Conservation (phyloP, 2,329 filamentous ascomycete species). For the Rutstroemia sp. region DNA sequence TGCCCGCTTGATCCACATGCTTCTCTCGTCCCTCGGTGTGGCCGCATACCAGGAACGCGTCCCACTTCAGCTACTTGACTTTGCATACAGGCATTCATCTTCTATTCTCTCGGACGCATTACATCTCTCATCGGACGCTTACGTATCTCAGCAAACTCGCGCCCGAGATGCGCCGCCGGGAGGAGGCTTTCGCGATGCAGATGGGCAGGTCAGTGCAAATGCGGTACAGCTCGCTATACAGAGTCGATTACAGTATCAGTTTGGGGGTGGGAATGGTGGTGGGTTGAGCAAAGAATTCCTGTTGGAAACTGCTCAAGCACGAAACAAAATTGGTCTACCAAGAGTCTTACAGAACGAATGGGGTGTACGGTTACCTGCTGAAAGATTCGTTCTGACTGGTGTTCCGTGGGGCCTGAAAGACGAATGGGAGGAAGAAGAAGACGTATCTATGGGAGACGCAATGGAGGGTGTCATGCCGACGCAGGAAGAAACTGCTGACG, state of each 20-base stretch:
- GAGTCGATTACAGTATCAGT: slow-evolving; percentile 61
- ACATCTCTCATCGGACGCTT: slow-evolving; percentile 62
- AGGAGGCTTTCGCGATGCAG: slow-evolving; percentile 26
- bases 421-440: slow-evolving; percentile 46
- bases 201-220: slow-evolving; percentile 48
- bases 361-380: slow-evolving; percentile 58
- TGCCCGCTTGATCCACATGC: slow-evolving; percentile 69
- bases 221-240: slow-evolving; percentile 68
- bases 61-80: slow-evolving; percentile 75
- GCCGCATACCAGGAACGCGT: slow-evolving; percentile 76
- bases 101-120: slow-evolving; percentile 64
- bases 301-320: slow-evolving; percentile 63
- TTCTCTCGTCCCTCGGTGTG: slow-evolving; percentile 72
- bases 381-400: slow-evolving; percentile 61
- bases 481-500: slow-evolving; percentile 33
- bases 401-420: slow-evolving; percentile 57
- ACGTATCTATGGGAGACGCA: slow-evolving; percentile 29
- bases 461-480: slow-evolving; percentile 32
- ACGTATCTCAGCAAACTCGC: slow-evolving; percentile 38
- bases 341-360: slow-evolving; percentile 57
- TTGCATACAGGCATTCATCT: slow-evolving; percentile 75
- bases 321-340: slow-evolving; percentile 60
- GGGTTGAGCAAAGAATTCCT: slow-evolving; percentile 68
- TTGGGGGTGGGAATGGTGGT: slow-evolving; percentile 44
- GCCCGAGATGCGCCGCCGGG: slow-evolving; percentile 28